These are phyloP conservation scores for Lobulomyces angularis DNA, from an alignment of 192 early-diverging fungal species.

Conservation along the genomic window DNA sequence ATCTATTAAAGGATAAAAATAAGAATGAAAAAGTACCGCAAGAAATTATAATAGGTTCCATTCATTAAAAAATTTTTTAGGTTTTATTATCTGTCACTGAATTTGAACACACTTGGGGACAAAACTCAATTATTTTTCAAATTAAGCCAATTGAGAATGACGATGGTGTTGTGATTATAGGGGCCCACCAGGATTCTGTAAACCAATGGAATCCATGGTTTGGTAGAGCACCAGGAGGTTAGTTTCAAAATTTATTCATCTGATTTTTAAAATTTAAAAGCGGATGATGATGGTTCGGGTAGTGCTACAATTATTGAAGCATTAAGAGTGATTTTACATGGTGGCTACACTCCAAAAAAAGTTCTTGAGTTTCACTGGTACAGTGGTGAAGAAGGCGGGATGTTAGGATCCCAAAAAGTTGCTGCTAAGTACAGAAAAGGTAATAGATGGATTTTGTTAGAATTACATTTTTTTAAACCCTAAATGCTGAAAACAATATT, in stretches of 20 bases:
- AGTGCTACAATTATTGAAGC: constrained; percentile 82
- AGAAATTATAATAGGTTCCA: not conserved
- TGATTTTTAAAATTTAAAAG: no score
- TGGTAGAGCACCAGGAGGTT: constrained; percentile 65
- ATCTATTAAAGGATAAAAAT: no score
- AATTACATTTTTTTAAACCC: no score
- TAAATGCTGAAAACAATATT: no score
- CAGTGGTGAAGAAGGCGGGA: constrained; percentile 77
- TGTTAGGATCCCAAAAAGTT: constrained; percentile 80
- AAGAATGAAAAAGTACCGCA: no score
- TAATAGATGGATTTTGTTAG: no score
- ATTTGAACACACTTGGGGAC: constrained; percentile 71
- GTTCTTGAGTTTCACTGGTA: constrained; percentile 88
- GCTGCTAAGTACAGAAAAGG: constrained; percentile 51
- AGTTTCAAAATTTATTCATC: no score
- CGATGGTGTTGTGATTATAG: constrained; percentile 52
- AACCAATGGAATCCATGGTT: constrained; percentile 70
- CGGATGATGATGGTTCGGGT: constrained; percentile 89
- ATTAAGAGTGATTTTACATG: constrained; percentile 57
- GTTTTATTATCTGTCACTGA: constrained; percentile 26
- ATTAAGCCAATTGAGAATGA: constrained; percentile 48
- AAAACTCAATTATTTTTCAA: constrained; percentile 73
- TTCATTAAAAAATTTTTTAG: not conserved
- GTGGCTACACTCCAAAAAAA: constrained; percentile 47
- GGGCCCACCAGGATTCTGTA: constrained; percentile 80